Base-by-base conservation (phyloP, 345 rosid species). In the Laguncularia racemosa region DNA sequence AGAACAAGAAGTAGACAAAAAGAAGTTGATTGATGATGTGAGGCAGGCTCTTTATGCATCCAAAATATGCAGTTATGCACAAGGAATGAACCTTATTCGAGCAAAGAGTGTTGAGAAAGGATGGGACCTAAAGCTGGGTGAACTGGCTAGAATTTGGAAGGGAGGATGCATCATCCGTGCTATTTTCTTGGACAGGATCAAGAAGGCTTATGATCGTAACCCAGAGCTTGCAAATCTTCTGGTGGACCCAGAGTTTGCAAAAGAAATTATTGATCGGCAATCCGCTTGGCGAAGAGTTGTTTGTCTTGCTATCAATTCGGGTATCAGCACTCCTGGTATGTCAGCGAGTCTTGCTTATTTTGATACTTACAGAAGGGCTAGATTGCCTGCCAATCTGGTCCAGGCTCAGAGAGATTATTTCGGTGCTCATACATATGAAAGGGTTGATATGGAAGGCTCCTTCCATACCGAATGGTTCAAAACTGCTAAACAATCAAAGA, bases 381-480 rank as follows among this genome's bases (percentile, higher is more conserved):
- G 92, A 50, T 58, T 89, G 76, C 96, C 99, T 0, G 97, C 99
- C 28, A 93, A 93, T 75, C 75, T 93, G 63, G 97, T 93, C 44
- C 99, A 93, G 75, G 99, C 99, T 45, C 99, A 93, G 60, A 66
- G 97, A 53, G 99, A 93, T 52, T 93, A 89, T 61, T 93, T 93
- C 62, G 99, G 97, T 20, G 99, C 99, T 58, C 99, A 93, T 64
- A 93, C 99, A 8, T 93, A 93, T 65, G 99, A 93, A 61, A 81
- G 99, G 82, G 70, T 76, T 62, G 99, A 93, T 63, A 53, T 79
- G 59, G 95, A 89, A 63, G 99, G 99, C 44, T 73, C 95, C 48
- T 93, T 85, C 88, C 97, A 93, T 45, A 89, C 97, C 0, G 99
- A 93, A 66, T 93, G 99, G 99, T 92, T 86, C 81, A 92, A 92